Base-by-base conservation (phyloP, 768 basidiomycete species). In the Xanthoconium stramineum region DNA sequence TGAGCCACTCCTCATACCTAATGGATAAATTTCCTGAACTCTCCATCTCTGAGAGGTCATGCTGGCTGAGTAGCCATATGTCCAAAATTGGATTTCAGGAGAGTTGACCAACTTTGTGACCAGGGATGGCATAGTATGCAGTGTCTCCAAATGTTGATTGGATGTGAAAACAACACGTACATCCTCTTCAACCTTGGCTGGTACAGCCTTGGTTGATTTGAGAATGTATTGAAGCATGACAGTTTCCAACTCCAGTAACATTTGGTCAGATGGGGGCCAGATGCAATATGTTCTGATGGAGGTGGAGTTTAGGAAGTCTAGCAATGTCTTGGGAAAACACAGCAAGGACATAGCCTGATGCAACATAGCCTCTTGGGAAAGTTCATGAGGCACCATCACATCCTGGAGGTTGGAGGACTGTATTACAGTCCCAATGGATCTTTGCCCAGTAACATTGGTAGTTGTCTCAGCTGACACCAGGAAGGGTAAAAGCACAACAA, bases 121-220 rank as follows among this genome's bases (percentile, higher is more conserved):
- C 33, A 89, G 67, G 4, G 69, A 72, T 3, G 82, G 80, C 32
- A 89, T 65, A 13, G 74, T 74, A 55, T 79, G 73, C 10, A 91
- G 56, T 1, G 69, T 75, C 42, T 65, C 65, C 53, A 91, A 62
- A 3, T 85, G 77, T 19, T 81, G 80, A 15, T 83, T 78, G 65
- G 90, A 85, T 24, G 89, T 76, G 56, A 90, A 91, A n/a, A 89
- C 64, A 24, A 83, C 70, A 12, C 82, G 69, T 24, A 74, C 72
- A 47, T 79, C 76, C 24, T 68, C 67, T 39, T 76, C 74, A 56
- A 68, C 56, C 12, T 74, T 72, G 17, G 72, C 75, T 55, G 71
- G 56, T 43, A 66, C 67, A 13, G 81, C 80, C 24, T 72, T 65
- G 54, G 74, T 79, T 50, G 75, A 71, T 30, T 75, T 68, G 53